phyloP scores from a whole-genome alignment of 257 asterid genomes.

The Solanum paucissectum region DNA sequence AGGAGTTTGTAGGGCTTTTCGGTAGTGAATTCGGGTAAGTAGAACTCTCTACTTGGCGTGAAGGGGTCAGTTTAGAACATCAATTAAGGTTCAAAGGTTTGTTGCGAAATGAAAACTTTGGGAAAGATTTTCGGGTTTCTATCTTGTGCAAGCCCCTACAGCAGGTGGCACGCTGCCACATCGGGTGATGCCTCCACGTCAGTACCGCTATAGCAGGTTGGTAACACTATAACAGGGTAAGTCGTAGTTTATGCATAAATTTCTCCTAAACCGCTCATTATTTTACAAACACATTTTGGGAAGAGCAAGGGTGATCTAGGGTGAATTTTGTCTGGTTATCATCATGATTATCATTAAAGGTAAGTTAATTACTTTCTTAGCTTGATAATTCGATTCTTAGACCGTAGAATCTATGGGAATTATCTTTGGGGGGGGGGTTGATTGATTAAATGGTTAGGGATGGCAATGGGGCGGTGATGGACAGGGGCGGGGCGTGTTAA shows the following conservation, averaged over 20 bases:
- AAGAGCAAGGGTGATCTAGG: background rate
- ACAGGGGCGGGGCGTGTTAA: too few relatives aligned
- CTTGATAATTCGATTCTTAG: background rate
- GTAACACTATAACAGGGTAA: background rate
- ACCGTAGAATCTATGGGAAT: too few relatives aligned
- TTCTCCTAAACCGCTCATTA: background rate
- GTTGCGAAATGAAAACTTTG: background rate
- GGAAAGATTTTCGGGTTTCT: background rate
- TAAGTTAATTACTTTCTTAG: background rate
- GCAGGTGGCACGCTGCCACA: background rate
- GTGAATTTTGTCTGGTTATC: background rate
- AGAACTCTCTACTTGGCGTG: background rate
- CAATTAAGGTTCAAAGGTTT: background rate
- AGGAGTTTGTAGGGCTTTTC: background rate
- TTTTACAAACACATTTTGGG: background rate
- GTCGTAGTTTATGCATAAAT: background rate
- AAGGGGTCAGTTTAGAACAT: background rate
- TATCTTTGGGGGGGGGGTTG: background rate
- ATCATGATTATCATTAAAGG: background rate
- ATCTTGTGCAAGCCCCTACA: background rate
- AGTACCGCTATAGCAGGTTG: background rate
- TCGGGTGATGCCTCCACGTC: background rate
- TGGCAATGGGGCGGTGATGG: background rate
- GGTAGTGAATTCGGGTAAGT: background rate
- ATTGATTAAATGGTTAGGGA: background rate